Percentiles rank a stretch among this genome's conserved stretches.
phyloP scores from a whole-genome alignment of 768 basidiomycete species.

The Leccinum barrowsii region DNA sequence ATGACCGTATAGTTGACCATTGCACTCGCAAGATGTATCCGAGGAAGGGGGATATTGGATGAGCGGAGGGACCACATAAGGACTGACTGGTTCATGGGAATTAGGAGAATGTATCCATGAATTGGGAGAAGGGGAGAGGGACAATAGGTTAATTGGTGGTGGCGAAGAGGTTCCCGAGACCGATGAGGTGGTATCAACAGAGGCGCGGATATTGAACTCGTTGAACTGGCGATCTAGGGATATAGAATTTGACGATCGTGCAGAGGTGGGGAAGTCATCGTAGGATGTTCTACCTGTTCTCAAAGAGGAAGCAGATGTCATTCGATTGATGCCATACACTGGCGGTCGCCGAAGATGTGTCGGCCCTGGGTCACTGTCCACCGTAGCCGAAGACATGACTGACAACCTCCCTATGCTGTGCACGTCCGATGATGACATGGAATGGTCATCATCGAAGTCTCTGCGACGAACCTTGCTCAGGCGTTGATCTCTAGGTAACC shows the following conservation, averaged over 20 bases:
- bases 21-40: conserved; percentile 47
- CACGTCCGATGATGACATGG: conserved; percentile 85
- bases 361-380: conserved; percentile 85
- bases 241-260: conserved; percentile 76
- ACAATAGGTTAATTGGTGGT: conserved; percentile 71
- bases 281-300: conserved; percentile 55
- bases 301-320: conserved; percentile 73
- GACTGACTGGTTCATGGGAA: conserved; percentile 37
- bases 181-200: conserved; percentile 56
- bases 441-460: conserved; percentile 88
- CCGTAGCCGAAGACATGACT: conserved; percentile 75
- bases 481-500: conserved; percentile 51
- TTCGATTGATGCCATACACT: conserved; percentile 65
- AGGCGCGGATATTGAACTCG: conserved; percentile 71
- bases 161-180: conserved; percentile 68
- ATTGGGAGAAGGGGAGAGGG: conserved; percentile 64
- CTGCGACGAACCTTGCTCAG: conserved; percentile 74
- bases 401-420: conserved; percentile 74
- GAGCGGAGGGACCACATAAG: conserved; percentile 36
- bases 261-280: conserved; percentile 69
- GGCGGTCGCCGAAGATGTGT: conserved; percentile 60
- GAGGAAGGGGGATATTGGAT: conserved; percentile 39
- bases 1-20: conserved; percentile 48
- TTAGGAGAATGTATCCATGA: conserved; percentile 50
- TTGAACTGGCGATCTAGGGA: conserved; percentile 74